phyloP scores from a whole-genome alignment of 2,329 filamentous ascomycete genomes.

The Coniella vitis region DNA sequence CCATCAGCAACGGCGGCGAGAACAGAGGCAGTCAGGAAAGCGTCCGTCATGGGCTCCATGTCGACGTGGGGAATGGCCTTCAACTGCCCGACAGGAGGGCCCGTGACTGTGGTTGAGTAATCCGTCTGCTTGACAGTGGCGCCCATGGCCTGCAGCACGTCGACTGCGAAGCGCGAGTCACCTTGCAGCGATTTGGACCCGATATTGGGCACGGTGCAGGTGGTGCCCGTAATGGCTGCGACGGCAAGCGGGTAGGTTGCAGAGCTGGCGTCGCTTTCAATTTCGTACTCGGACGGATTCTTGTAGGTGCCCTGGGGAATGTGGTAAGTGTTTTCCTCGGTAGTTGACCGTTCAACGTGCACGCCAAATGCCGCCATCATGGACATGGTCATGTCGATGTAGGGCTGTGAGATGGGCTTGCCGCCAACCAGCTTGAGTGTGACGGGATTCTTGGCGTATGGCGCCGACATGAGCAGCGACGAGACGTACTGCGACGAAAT shows the following conservation, averaged over 20 bases:
- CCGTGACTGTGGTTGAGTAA: conserved; percentile 85
- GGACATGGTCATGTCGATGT: conserved; percentile 97
- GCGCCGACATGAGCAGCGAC: conserved; percentile 91
- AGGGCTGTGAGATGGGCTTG: conserved; percentile 92
- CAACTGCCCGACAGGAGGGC: conserved; percentile 67
- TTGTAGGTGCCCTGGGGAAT: conserved; percentile 79
- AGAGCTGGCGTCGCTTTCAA: conserved; percentile 96
- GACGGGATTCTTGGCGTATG: conserved; percentile 90
- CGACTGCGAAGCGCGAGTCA: conserved; percentile 87
- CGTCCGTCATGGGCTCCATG: conserved; percentile 99
- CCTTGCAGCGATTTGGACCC: conserved; percentile 88
- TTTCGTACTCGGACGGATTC: conserved; percentile 78
- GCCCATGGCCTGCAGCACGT: conserved; percentile 88
- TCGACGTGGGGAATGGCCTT: conserved; percentile 76
- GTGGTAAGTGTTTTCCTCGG: conserved; percentile 85
- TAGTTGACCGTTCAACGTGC: conserved; percentile 65
- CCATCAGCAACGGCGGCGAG: conserved; percentile 82
- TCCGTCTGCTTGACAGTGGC: conserved; percentile 81
- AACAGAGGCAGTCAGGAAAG: conserved; percentile 91
- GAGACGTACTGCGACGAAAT: conserved; percentile 99
- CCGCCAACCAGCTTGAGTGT: conserved; percentile 88
- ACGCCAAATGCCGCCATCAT: conserved; percentile 97
- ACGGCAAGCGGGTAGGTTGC: conserved; percentile 93
- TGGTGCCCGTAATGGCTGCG: conserved; percentile 91
- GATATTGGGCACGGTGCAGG: conserved; percentile 93